Conservation (phyloP, 1,284 basidiomycete species). For the Ganoderma multipileum region DNA sequence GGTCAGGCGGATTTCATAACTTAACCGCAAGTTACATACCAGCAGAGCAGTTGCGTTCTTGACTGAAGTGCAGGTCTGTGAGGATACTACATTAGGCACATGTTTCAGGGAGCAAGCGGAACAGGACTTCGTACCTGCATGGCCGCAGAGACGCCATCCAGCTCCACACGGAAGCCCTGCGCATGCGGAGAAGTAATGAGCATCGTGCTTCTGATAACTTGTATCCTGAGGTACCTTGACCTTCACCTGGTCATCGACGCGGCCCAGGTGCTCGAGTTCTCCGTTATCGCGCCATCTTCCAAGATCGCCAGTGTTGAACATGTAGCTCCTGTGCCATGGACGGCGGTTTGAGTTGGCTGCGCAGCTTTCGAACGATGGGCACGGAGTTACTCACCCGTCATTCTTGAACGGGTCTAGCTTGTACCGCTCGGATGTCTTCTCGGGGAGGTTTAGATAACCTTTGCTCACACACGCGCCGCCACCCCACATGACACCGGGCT, state of each 20-base stretch:
- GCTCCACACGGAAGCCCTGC: conserved; percentile 66
- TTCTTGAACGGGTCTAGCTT: conserved; percentile 55
- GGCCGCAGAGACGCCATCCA: conserved; percentile 64
- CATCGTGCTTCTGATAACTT: background rate
- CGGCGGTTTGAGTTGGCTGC: conserved; percentile 48
- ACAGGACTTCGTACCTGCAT: conserved; percentile 53
- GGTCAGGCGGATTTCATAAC: background rate
- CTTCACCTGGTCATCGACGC: conserved; percentile 62
- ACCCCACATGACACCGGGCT: conserved; percentile 64
- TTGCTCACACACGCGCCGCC: conserved; percentile 60
- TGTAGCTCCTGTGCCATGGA: conserved; percentile 46
- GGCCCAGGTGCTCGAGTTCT: conserved; percentile 59
- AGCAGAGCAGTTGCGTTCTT: conserved; percentile 57
- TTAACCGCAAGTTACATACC: conserved; percentile 14
- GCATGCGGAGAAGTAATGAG: conserved; percentile 6
- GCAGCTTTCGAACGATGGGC: conserved; percentile 7
- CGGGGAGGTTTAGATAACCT: conserved; percentile 61
- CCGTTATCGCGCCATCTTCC: conserved; percentile 61
- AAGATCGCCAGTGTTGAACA: conserved; percentile 69
- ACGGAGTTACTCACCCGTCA: conserved; percentile 47
- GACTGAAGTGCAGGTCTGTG: conserved; percentile 51
- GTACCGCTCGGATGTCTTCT: conserved; percentile 61
- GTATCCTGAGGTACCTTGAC: conserved; percentile 54
- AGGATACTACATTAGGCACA: conserved; percentile 18
- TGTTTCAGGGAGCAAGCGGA: background rate